A percentile compares a stretch with the other conserved stretches of the same genome.
Evolutionary conservation across 2,329 filamentous ascomycete species (phyloP).

Genomic region (Diaporthe destruens): DNA sequence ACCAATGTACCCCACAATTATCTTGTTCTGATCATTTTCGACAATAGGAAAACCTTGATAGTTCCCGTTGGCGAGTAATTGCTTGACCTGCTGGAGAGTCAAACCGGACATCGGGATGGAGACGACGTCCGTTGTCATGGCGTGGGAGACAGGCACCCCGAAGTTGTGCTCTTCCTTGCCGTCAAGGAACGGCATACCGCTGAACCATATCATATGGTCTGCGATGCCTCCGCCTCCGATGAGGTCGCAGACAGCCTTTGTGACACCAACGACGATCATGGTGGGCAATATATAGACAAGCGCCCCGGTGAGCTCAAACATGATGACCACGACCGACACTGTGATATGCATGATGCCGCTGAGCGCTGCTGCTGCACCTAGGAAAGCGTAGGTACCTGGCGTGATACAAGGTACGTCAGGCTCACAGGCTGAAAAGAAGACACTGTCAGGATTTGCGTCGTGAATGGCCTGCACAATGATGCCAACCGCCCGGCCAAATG

Average conservation of each 20-base stretch:
- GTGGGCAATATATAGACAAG: slow-evolving; percentile 96
- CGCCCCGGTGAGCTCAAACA: slow-evolving; percentile 99
- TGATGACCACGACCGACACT: slow-evolving; percentile 96
- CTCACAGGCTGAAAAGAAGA: slow-evolving; percentile 89
- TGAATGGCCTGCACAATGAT: slow-evolving; percentile 93
- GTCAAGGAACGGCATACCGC: slow-evolving; percentile 95
- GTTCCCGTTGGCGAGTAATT: slow-evolving; percentile 79
- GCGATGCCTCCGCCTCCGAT: slow-evolving; percentile 93
- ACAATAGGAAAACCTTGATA: slow-evolving; percentile 96
- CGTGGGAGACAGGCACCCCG: slow-evolving; percentile 90
- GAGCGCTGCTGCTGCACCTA: slow-evolving; percentile 90
- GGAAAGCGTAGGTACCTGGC: slow-evolving; percentile 94
- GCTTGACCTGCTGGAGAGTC: slow-evolving; percentile 81
- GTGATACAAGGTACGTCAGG: slow-evolving; percentile 97
- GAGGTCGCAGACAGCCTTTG: slow-evolving; percentile 90
- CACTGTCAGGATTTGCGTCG: slow-evolving; percentile 83
- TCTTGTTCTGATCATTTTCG: slow-evolving; percentile 77
- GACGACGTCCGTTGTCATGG: slow-evolving; percentile 84
- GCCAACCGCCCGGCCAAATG: slow-evolving; percentile 93
- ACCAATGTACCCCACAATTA: slow-evolving; percentile 90
- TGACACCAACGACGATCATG: slow-evolving; percentile 98
- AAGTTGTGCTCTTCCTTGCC: slow-evolving; percentile 98
- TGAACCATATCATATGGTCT: slow-evolving; percentile 99
- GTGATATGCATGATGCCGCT: slow-evolving; percentile 99
- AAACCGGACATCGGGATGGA: slow-evolving; percentile 81